Percentiles rank a stretch among this genome's conserved stretches.
These are phyloP conservation scores for Calocera cornea DNA, from an alignment of 768 basidiomycete species.

Conservation along the genomic window DNA sequence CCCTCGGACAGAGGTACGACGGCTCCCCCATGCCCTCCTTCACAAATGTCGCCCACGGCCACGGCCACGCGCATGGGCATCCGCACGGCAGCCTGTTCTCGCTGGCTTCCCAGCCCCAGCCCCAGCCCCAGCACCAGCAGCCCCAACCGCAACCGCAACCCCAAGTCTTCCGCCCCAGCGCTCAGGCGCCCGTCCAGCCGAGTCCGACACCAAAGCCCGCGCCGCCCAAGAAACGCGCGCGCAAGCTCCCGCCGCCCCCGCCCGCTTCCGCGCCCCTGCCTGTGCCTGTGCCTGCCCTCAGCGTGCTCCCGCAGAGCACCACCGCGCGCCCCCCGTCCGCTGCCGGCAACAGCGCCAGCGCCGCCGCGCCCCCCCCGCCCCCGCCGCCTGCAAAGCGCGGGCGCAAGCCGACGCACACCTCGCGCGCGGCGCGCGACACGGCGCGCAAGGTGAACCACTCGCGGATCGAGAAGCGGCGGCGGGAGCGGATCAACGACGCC, in stretches of 20 bases:
- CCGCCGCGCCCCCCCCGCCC: conserved; percentile 16
- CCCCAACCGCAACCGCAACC: neutral
- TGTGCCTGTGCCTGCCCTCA: no score
- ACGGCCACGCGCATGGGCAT: neutral
- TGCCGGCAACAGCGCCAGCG: neutral
- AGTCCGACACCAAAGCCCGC: neutral
- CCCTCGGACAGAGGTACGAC: neutral
- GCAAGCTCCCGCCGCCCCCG: neutral
- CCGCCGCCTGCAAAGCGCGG: conserved; percentile 48
- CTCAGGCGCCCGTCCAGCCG: neutral
- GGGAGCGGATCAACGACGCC: conserved; percentile 93
- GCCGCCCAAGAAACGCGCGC: neutral
- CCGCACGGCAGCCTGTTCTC: no score
- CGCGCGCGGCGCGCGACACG: conserved; percentile 66
- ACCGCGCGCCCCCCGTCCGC: neutral
- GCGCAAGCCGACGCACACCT: conserved; percentile 43
- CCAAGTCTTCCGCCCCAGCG: neutral
- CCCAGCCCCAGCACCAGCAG: neutral
- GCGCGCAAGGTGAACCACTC: conserved; percentile 89
- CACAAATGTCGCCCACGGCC: neutral
- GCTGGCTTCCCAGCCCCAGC: neutral
- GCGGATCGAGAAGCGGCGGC: conserved; percentile 82
- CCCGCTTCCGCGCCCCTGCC: neutral
- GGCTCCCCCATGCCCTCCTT: neutral
- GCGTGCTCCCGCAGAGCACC: neutral